A percentile compares a stretch with the other conserved stretches of the same genome.
phyloP scores from a whole-genome alignment of 768 basidiomycete species.

The Sistotremastrum suecicum region DNA sequence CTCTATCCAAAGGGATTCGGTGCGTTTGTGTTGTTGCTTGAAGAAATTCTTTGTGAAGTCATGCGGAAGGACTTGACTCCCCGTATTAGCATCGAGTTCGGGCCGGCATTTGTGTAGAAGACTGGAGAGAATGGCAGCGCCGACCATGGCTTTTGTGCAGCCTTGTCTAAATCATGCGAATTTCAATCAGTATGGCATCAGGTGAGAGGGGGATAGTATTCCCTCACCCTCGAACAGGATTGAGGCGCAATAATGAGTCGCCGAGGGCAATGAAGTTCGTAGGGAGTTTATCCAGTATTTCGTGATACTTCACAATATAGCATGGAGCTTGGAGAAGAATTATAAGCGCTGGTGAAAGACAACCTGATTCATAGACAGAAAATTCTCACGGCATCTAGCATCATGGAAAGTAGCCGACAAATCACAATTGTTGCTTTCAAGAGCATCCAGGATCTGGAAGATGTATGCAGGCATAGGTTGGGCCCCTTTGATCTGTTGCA shows the following conservation, averaged over 20 bases:
- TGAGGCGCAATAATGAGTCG: slow-evolving; percentile 1
- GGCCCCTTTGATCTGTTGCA: neutral
- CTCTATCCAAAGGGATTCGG: neutral
- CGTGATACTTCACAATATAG: neutral
- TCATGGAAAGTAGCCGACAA: neutral
- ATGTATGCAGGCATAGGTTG: neutral
- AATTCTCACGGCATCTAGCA: neutral
- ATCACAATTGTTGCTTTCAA: neutral
- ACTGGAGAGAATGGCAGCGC: neutral
- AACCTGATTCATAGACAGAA: too few relatives aligned
- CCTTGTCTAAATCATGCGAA: neutral
- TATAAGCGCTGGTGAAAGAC: neutral
- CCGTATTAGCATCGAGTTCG: neutral
- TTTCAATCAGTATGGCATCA: neutral
- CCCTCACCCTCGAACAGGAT: slow-evolving; percentile 2
- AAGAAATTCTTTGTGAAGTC: slow-evolving; percentile 6
- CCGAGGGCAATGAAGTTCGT: slow-evolving; percentile 5
- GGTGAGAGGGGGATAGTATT: neutral
- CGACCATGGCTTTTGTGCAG: slow-evolving; percentile 1
- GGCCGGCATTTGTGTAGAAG: neutral
- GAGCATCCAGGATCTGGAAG: neutral
- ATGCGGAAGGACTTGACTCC: neutral
- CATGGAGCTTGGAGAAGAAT: neutral
- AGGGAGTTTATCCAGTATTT: neutral
- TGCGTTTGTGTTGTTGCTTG: slow-evolving; percentile 3